Percentiles rank a stretch among this genome's conserved stretches.
These are phyloP conservation scores for Senna tora DNA, from an alignment of 306 rosid species.

Conservation along the genomic window DNA sequence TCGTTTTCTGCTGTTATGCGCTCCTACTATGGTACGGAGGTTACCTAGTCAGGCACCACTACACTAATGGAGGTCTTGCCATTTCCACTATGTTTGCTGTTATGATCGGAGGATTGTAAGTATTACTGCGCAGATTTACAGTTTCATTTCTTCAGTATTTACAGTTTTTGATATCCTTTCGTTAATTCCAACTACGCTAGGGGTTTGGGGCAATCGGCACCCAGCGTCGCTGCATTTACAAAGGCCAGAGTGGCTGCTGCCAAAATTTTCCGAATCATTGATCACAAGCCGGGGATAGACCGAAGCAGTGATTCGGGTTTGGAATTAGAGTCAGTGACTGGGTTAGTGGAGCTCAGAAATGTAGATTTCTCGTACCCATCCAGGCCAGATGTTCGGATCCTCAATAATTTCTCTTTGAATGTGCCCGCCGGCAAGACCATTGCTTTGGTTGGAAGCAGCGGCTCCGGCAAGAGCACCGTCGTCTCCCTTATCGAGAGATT, in stretches of 20 bases:
- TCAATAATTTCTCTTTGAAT: constrained; percentile 56
- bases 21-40: constrained; percentile 99
- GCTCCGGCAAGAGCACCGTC: constrained; percentile 93
- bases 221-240: constrained; percentile 94
- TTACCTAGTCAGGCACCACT: constrained; percentile 84
- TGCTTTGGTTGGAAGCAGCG: constrained; percentile 91
- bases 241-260: constrained; percentile 97
- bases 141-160: no score
- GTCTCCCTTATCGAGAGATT: constrained; percentile 91
- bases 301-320: constrained; percentile 71
- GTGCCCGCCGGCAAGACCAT: constrained; percentile 93
- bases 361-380: constrained; percentile 87
- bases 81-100: constrained; percentile 98
- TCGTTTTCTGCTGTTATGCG: constrained; percentile 94
- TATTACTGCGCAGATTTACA: constrained; percentile 29
- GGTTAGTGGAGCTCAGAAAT: constrained; percentile 77
- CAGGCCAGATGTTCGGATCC: constrained; percentile 75
- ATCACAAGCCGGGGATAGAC: constrained; percentile 87
- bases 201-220: constrained; percentile 94
- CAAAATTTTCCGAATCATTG: constrained; percentile 78
- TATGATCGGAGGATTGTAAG: constrained; percentile 94
- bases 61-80: constrained; percentile 97
- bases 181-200: constrained; percentile 43
- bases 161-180: background rate
- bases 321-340: constrained; percentile 77